Conservation (phyloP, 2,329 filamentous ascomycete species). For the Didymella lethalis region DNA sequence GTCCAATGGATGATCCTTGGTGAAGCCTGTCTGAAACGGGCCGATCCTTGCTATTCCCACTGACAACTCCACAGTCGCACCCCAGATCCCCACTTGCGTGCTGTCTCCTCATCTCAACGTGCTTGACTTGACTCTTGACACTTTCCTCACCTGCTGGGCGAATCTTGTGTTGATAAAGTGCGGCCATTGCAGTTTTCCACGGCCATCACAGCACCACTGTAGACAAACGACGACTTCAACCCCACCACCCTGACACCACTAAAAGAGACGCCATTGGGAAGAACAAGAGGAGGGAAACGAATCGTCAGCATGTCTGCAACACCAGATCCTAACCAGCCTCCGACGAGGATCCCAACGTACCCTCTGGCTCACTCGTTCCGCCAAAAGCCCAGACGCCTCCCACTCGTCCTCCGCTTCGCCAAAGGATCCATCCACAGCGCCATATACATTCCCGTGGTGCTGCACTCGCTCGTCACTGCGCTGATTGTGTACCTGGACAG, state of each 20-base stretch:
- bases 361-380: constrained; percentile 56
- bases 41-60: constrained; percentile 16
- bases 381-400: constrained; percentile 63
- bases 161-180: not conserved
- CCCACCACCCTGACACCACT: not conserved
- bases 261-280: not conserved
- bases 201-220: not conserved
- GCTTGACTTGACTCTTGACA: not conserved
- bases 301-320: constrained; percentile 12
- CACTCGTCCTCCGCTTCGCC: constrained; percentile 69
- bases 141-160: not conserved
- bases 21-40: constrained; percentile 15
- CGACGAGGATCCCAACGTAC: constrained; percentile 49
- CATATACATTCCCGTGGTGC: constrained; percentile 64
- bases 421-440: constrained; percentile 69
- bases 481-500: constrained; percentile 66
- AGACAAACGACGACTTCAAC: not conserved
- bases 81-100: constrained; percentile 16
- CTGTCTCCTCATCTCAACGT: constrained; percentile 3
- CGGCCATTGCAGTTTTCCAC: too few species aligned
- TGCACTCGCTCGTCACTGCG: constrained; percentile 66
- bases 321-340: constrained; percentile 4
- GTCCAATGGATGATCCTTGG: constrained; percentile 8
- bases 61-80: constrained; percentile 11
- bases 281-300: constrained; percentile 1